Evolutionary conservation across 768 basidiomycete genomes (phyloP).

Genomic region (Leucogyrophana mollusca): DNA sequence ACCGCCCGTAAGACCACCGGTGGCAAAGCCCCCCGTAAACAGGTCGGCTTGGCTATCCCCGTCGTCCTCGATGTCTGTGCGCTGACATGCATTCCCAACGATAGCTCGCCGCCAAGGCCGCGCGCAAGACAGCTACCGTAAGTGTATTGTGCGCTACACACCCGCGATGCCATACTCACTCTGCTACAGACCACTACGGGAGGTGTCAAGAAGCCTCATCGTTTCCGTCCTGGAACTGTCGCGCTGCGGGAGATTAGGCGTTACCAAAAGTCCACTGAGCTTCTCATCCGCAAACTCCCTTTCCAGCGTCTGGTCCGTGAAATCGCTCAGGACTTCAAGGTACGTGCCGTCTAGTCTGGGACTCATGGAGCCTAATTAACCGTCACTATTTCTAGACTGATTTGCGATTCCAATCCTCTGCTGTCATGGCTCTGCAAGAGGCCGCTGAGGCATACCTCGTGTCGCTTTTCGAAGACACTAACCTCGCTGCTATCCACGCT

Average conservation of each 20-base stretch:
- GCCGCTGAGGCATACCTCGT: constrained; percentile 80
- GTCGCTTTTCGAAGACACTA: constrained; percentile 73
- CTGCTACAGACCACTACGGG: constrained; percentile 62
- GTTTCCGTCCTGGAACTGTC: constrained; percentile 77
- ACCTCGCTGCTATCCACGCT: constrained; percentile 78
- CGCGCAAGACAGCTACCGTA: constrained; percentile 46
- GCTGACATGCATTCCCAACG: constrained; percentile 19
- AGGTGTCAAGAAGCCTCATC: constrained; percentile 91
- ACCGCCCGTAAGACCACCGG: constrained; percentile 70
- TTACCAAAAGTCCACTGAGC: constrained; percentile 83
- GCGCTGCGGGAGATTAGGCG: constrained; percentile 83
- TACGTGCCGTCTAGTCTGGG: constrained; percentile 25
- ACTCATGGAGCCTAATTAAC: neutral
- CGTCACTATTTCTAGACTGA: constrained; percentile 46
- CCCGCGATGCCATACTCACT: neutral
- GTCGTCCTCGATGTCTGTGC: constrained; percentile 41
- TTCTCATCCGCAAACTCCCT: constrained; percentile 80
- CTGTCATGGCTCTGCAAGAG: constrained; percentile 80
- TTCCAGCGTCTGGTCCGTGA: constrained; percentile 87
- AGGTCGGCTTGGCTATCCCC: constrained; percentile 45
- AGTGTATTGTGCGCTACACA: constrained; percentile 14
- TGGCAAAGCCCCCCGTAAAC: constrained; percentile 66
- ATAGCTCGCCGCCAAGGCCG: constrained; percentile 58
- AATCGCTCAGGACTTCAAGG: constrained; percentile 88
- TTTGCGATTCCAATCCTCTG: constrained; percentile 84